These are phyloP conservation scores for Fusarium setosum DNA, from an alignment of 2,329 filamentous ascomycete species.

Conservation along the genomic window DNA sequence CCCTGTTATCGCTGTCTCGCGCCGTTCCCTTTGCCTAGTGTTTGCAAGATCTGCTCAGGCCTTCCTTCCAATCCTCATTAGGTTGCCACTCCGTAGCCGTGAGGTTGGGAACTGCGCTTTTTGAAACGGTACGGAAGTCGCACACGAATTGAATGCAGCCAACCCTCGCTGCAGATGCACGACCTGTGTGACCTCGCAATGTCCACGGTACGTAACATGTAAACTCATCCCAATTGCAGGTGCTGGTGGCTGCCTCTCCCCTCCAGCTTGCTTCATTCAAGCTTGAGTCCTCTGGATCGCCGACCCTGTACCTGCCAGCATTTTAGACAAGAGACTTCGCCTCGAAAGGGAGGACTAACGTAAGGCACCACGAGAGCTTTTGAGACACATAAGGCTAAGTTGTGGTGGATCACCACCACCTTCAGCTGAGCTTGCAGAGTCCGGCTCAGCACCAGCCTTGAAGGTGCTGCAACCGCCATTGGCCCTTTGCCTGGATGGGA, in stretches of 20 bases:
- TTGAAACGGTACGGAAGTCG: constrained; percentile 16
- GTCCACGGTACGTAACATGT: not conserved
- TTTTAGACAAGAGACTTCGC: not conserved
- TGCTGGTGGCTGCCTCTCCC: not conserved
- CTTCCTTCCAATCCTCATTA: constrained; percentile 9
- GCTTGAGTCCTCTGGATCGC: not conserved
- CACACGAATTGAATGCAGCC: not conserved
- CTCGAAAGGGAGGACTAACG: constrained; percentile 8
- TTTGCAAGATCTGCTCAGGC: not conserved
- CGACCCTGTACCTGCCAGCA: constrained; percentile 1
- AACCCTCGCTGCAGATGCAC: constrained; percentile 1
- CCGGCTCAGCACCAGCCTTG: constrained; percentile 3
- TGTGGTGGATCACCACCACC: constrained; percentile 13
- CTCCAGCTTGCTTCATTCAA: not conserved
- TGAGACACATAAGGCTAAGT: constrained; percentile 4
- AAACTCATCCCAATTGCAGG: not conserved
- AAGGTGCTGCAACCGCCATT: constrained; percentile 1
- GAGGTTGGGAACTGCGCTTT: constrained; percentile 3
- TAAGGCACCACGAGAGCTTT: constrained; percentile 1
- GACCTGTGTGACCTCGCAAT: not conserved
- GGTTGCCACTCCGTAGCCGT: not conserved
- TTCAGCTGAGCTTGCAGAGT: constrained; percentile 30
- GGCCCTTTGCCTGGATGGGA: constrained; percentile 7
- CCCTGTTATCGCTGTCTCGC: constrained; percentile 14
- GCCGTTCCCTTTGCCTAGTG: constrained; percentile 6